Evolutionary conservation across 1,139 yeast genomes (phyloP).

Genomic region (Suzukiozyma palmioleophila): DNA sequence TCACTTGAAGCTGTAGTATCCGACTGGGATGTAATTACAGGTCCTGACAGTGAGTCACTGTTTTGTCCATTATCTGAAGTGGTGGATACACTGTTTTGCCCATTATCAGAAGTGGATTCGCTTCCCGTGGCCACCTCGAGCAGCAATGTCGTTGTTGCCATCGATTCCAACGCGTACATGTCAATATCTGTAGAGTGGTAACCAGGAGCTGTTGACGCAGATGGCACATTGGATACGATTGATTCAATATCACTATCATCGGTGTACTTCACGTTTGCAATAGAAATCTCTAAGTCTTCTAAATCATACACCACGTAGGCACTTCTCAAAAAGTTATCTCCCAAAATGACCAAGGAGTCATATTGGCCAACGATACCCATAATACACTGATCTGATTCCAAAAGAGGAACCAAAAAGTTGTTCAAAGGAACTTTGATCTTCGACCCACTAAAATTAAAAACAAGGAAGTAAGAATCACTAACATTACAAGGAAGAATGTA

Average conservation of each 20-base stretch:
- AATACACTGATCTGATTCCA: conserved; percentile 8
- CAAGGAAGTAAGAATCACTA: conserved; percentile 10
- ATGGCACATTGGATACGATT: not conserved
- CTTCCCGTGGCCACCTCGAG: too few species aligned
- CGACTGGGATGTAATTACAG: too few species aligned
- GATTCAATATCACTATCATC: conserved; percentile 1
- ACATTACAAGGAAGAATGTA: conserved; percentile 8
- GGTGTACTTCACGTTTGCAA: conserved; percentile 25
- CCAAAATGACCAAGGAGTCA: conserved; percentile 13
- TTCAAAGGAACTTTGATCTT: conserved; percentile 25
- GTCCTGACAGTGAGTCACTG: too few species aligned
- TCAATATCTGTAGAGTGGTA: not conserved
- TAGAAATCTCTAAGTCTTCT: conserved; percentile 20
- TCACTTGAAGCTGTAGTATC: too few species aligned
- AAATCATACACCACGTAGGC: conserved; percentile 27
- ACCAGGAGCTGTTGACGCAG: not conserved
- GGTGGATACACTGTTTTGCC: too few species aligned
- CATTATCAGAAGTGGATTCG: too few species aligned
- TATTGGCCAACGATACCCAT: conserved; percentile 6
- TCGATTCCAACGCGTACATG: too few species aligned
- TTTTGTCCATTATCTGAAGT: too few species aligned
- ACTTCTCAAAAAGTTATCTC: conserved; percentile 28
- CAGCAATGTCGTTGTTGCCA: too few species aligned
- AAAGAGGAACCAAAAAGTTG: conserved; percentile 12
- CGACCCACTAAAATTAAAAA: conserved; percentile 28